These are phyloP conservation scores for Lomentospora prolificans DNA, from an alignment of 2,329 filamentous ascomycete genomes.

Conservation along the genomic window DNA sequence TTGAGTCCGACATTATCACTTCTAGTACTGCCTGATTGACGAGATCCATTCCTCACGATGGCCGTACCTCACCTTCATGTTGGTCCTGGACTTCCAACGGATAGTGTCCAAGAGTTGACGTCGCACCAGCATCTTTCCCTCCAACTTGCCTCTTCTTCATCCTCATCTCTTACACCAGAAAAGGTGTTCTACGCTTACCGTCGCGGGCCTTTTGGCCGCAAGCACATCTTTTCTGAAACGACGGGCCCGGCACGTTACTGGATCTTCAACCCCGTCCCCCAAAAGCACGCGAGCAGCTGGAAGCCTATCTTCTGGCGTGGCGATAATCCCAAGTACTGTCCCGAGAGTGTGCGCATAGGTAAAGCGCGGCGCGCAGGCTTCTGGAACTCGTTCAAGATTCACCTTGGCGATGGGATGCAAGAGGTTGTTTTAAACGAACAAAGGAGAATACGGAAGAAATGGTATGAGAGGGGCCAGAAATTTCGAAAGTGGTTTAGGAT, in stretches of 20 bases:
- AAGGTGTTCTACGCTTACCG: constrained; percentile 11
- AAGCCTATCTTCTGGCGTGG: constrained; percentile 13
- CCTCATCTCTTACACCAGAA: not conserved
- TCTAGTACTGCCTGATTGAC: too few species aligned
- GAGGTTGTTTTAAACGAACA: constrained; percentile 11
- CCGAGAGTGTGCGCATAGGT: constrained; percentile 8
- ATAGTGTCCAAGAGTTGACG: not conserved
- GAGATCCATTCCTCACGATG: not conserved
- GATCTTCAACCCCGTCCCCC: constrained; percentile 12
- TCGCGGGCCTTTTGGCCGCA: constrained; percentile 9
- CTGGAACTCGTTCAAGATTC: constrained; percentile 13
- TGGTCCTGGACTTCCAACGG: not conserved
- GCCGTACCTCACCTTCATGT: not conserved
- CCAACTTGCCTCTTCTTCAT: not conserved
- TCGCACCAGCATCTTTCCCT: not conserved
- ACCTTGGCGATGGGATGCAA: constrained; percentile 12
- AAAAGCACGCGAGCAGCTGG: constrained; percentile 12
- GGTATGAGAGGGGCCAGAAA: not conserved
- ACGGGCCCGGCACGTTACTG: constrained; percentile 10
- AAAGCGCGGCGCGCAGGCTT: constrained; percentile 9
- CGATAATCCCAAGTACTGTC: constrained; percentile 14
- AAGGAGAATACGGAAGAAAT: not conserved
- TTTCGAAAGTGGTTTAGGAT: constrained; percentile 1
- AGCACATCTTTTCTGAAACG: constrained; percentile 11
- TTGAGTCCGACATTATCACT: too few species aligned